Evolutionary conservation across 768 basidiomycete genomes (phyloP), one percentile per base, ranked within the genome.

Genomic region (Rickenella mellea): DNA sequence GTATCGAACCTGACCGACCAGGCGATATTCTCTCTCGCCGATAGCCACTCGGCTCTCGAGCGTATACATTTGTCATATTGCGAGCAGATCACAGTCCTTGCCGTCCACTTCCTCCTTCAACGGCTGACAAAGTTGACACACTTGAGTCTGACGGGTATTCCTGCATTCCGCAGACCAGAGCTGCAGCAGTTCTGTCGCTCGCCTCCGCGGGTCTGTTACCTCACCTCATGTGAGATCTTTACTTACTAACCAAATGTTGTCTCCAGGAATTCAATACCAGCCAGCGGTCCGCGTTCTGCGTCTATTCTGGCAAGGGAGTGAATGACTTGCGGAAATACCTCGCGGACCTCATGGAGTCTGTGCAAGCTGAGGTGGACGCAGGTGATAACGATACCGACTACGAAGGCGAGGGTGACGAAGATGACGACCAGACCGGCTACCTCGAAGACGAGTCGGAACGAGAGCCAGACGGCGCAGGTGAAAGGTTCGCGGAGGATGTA

Each of bases 51-150:
- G 22, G 83, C 89, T 7, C 71, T 98, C 19, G 96, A 99, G 58
- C 83, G 96, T 29, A 90, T 99, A 17, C 96, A 99, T 62, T 69
- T 99, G 38, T 96, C 91, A 2, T 97, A 98, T 57, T 99, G 96
- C 60, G 90, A 96, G 58, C 87, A 93, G 55, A 84, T 99, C 43
- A 80, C 86, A 5, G 87, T 97, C 51, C 74, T 82, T 66, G 92
- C 92, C 14, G 77, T 98, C 38, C 85, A 93, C 54, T 89, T 83
- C 60, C 73, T 99, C 33, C 73, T 99, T 31, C 80, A 85, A 55
- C 82, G 83, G 54, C 71, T 98, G n/a, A 79, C 80, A 55, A 86
- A 87, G 51, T 68, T 99, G 24, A 96, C 90, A 1, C 96, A 99
- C 65, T 72, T 99, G 36, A 94, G 91, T 60, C 63, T 99, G 47